Evolutionary conservation across 768 basidiomycete species (phyloP), one percentile per base, ranked within the genome.

Genomic region (Hericium coralloides): DNA sequence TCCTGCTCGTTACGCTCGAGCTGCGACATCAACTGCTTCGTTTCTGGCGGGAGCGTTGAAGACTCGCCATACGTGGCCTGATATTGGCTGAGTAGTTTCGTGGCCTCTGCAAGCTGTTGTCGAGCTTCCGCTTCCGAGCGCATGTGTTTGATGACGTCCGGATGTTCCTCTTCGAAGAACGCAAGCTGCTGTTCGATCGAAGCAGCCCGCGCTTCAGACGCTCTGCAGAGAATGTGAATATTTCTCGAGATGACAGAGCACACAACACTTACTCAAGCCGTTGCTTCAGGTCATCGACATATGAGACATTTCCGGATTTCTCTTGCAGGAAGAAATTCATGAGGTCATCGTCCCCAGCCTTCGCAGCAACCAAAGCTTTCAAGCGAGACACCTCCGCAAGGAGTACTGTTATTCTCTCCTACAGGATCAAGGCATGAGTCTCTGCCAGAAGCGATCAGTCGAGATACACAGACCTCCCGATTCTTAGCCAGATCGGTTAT

Each of bases 311-410:
- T 17, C 82, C 79, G 5, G 77, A 71, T 47, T 79, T 75, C 18
- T 78, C 81, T 48, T 74, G 74, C 54, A 84, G 72, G 60, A 95
- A 78, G 67, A 92, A 91, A 4, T 72, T 71, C 69, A 94, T 76
- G 37, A 92, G 74, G 51, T 92, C 87, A 59, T 83, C 81, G 22
- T 87, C 78, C 6, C 85, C 83, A 1, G 79, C 75, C 25, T 83
- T 72, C 0, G 91, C 90, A 18, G 89, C 92, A n/a, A 95, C 73
- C 31, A 81, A 79, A 15, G 86, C 78, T 68, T 87, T 90, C 60
- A 87, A 75, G 22, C 93, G 78, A 43, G 73, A 76, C 12, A 88
- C 72, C 68, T 98, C 92, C 1, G 86, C 86, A 59, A 82, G 74
- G 23, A 95, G 67, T 26, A 82, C 79, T 12, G 68, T 67, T 47